phyloP scores from a whole-genome alignment of 768 basidiomycete genomes.

The Lactarius evosmus region DNA sequence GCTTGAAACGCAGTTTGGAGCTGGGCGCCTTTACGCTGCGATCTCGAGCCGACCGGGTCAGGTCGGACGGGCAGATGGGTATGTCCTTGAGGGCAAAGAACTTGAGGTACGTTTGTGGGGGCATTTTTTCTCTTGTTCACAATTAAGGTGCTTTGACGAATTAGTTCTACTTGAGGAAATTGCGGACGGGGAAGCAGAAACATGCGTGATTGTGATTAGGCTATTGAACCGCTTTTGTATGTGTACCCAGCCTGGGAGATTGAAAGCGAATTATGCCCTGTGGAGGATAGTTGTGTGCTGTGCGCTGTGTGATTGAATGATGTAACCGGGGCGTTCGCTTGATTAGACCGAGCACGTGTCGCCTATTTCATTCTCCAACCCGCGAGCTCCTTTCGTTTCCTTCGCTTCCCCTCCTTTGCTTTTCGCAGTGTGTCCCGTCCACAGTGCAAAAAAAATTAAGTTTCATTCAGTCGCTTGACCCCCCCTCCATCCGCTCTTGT shows the following conservation, averaged over 20 bases:
- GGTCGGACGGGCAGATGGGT: conserved; percentile 94
- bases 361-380: background rate
- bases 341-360: background rate
- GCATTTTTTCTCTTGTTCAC: background rate
- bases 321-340: conserved; percentile 1
- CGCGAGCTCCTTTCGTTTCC: conserved; percentile 1
- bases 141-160: background rate
- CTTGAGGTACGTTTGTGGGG: conserved; percentile 66
- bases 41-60: conserved; percentile 97
- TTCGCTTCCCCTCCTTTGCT: background rate
- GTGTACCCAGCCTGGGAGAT: background rate
- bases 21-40: conserved; percentile 91
- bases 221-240: background rate
- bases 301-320: background rate
- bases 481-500: background rate
- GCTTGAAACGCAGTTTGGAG: conserved; percentile 85
- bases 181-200: conserved; percentile 93
- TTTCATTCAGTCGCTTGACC: background rate
- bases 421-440: background rate
- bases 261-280: background rate
- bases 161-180: conserved; percentile 92
- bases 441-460: background rate
- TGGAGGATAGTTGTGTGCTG: background rate
- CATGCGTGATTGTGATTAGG: conserved; percentile 55
- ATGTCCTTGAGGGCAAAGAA: conserved; percentile 97